Evolutionary conservation across 176 grass and related monocot genomes (phyloP).

Genomic region (Musa beccarii): DNA sequence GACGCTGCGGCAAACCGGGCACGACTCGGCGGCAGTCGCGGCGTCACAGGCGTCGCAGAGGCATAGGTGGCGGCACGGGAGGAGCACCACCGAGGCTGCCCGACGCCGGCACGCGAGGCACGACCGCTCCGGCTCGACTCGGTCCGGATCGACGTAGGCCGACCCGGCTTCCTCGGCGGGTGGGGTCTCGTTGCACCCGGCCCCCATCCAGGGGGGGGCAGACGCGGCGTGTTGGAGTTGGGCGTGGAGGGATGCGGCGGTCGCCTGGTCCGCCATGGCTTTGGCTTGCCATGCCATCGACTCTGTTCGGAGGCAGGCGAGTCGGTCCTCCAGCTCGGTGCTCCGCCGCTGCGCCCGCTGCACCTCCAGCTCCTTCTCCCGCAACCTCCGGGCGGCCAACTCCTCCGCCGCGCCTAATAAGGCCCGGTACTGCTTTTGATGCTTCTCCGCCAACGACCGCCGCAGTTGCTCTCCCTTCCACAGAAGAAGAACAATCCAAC

Average conservation of each 20-base stretch:
- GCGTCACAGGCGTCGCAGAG: conserved; percentile 62
- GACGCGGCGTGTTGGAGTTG: conserved; percentile 72
- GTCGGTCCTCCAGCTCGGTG: conserved; percentile 51
- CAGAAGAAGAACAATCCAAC: conserved; percentile 2
- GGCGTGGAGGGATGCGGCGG: conserved; percentile 47
- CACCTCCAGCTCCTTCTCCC: conserved; percentile 51
- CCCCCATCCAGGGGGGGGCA: conserved; percentile 1
- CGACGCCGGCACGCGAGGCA: conserved; percentile 39
- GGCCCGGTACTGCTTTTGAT: conserved; percentile 44
- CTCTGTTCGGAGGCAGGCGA: conserved; percentile 54
- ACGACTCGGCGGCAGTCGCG: conserved; percentile 30
- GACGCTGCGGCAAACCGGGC: conserved; percentile 66
- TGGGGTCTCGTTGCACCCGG: conserved; percentile 4
- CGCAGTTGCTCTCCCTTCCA: conserved; percentile 59
- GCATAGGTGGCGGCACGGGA: conserved; percentile 66
- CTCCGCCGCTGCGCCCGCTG: conserved; percentile 34
- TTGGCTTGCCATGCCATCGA: conserved; percentile 71
- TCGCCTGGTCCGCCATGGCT: conserved; percentile 54
- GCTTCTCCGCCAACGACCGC: conserved; percentile 45
- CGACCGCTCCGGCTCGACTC: conserved; percentile 21
- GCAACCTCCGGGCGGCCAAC: conserved; percentile 32
- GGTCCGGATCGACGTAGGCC: conserved; percentile 44
- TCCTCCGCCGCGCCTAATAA: conserved; percentile 36
- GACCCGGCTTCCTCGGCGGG: conserved; percentile 31
- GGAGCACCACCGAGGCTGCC: conserved; percentile 54